Evolutionary conservation across 352 stramenopile genomes (phyloP).

Genomic region (Phytophthora sp.): DNA sequence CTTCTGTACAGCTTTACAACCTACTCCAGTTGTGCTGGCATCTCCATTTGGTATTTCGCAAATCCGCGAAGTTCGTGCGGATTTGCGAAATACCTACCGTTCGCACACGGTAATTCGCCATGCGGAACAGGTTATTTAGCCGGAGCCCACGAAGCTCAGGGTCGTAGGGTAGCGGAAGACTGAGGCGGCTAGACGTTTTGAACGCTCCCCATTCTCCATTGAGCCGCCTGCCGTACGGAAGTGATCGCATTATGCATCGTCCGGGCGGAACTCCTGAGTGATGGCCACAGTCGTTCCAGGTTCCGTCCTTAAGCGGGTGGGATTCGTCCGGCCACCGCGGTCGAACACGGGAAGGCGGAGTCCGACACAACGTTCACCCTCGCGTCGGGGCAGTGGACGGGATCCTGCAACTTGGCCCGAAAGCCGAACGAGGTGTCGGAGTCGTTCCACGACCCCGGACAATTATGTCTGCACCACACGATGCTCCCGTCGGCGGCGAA

Average conservation of each 20-base stretch:
- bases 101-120: slow-evolving; percentile 12
- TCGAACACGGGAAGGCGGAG: slow-evolving; percentile 2
- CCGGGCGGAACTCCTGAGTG: not conserved
- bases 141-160: not conserved
- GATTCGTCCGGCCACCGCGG: not conserved
- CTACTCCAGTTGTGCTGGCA: not conserved
- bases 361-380: slow-evolving; percentile 3
- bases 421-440: slow-evolving; percentile 3
- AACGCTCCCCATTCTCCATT: slow-evolving; percentile 11
- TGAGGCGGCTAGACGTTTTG: slow-evolving; percentile 8
- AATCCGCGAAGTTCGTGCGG: not conserved
- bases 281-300: not conserved
- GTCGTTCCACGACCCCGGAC: slow-evolving; percentile 17
- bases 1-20: no score
- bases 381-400: not conserved
- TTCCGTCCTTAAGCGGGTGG: not conserved
- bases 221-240: not conserved
- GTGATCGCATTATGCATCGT: slow-evolving; percentile 17
- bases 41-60: no score
- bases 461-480: slow-evolving; percentile 25
- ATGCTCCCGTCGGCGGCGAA: slow-evolving; percentile 11
- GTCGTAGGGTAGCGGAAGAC: not conserved
- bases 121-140: not conserved
- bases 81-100: slow-evolving; percentile 24
- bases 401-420: not conserved